Base-by-base conservation (phyloP, 2,329 filamentous ascomycete genomes). In the Botrytis sinoallii region DNA sequence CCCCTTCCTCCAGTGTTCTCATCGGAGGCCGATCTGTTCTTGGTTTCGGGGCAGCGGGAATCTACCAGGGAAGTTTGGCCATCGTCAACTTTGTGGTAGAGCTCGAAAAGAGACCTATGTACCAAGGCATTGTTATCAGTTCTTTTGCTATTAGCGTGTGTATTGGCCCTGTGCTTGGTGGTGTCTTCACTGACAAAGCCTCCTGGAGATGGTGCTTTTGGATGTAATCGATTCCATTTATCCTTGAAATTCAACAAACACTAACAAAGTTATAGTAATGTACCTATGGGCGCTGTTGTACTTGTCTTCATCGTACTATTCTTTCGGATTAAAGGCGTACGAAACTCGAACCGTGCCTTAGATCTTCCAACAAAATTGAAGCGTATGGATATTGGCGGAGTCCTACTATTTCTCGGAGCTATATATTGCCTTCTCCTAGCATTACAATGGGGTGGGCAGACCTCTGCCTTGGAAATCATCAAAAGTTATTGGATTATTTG, bases 141-240 rank as follows among this genome's bases (percentile, higher is more conserved):
- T 59, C 68, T 10, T 75, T 75, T 61, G 72, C 44, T 6, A 25
- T 75, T 4, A 46, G 35, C 18, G 44, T 61, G 22, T 69, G 72
- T 63, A 73, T 76, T 79, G 89, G 89, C 0, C 89, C 89, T 0
- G 84, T 90, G 22, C 82, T 91, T 88, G 87, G 89, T 69, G 89
- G 89, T 60, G 84, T 86, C 2, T 88, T 91, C 75, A 89, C 89
- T 0, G 83, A 90, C 66, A 85, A 84, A 73, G 82, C 83, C 0
- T 79, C 80, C 2, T 77, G 84, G 60, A 76, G 80, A 8, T 83
- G 83, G 75, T 79, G 78, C 70, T 78, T 79, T 67, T 79, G 78
- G 77, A 83, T 84, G 77, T 80, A 77, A 75, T 76, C 63, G n/a
- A 77, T 74, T 75, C 76, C 74, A 1, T 60, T 14, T n/a, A 29